These are phyloP conservation scores for Colletotrichum tropicicola DNA, from an alignment of 2,329 filamentous ascomycete genomes.

Conservation along the genomic window DNA sequence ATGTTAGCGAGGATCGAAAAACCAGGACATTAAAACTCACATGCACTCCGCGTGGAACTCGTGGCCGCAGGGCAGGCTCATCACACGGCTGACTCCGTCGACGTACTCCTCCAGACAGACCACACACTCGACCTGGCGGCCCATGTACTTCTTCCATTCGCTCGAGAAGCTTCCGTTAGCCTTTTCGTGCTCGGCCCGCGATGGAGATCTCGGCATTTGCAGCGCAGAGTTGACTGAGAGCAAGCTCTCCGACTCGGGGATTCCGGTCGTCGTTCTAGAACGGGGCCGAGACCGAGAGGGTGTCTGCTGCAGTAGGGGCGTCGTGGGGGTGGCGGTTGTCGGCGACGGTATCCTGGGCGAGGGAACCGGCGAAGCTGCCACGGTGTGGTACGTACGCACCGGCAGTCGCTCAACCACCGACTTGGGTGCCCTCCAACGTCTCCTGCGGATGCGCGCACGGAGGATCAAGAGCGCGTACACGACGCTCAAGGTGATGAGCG, in stretches of 20 bases:
- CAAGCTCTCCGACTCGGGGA: constrained; percentile 59
- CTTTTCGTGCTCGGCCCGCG: constrained; percentile 58
- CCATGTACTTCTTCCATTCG: constrained; percentile 74
- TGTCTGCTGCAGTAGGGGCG: constrained; percentile 77
- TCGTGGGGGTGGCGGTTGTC: constrained; percentile 74
- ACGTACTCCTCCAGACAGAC: constrained; percentile 97
- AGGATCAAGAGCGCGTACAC: constrained; percentile 91
- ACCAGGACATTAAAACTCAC: constrained; percentile 70
- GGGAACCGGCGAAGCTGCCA: constrained; percentile 69
- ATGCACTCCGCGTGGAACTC: constrained; percentile 99
- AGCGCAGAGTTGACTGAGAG: constrained; percentile 52
- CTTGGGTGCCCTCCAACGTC: constrained; percentile 97
- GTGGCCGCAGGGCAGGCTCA: constrained; percentile 97
- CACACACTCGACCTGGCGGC: constrained; percentile 84
- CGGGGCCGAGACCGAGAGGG: constrained; percentile 65
- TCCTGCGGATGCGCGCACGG: constrained; percentile 85
- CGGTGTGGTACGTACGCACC: constrained; percentile 93
- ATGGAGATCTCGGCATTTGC: constrained; percentile 44
- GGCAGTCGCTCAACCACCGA: constrained; percentile 94
- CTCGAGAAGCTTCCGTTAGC: constrained; percentile 51
- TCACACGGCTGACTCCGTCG: constrained; percentile 92
- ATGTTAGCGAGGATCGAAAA: constrained; percentile 32
- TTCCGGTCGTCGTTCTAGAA: constrained; percentile 71
- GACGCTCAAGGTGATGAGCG: constrained; percentile 88
- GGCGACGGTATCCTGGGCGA: constrained; percentile 69